These are phyloP conservation scores for Fusarium mangiferae DNA, from an alignment of 2,329 filamentous ascomycete species.

Conservation along the genomic window DNA sequence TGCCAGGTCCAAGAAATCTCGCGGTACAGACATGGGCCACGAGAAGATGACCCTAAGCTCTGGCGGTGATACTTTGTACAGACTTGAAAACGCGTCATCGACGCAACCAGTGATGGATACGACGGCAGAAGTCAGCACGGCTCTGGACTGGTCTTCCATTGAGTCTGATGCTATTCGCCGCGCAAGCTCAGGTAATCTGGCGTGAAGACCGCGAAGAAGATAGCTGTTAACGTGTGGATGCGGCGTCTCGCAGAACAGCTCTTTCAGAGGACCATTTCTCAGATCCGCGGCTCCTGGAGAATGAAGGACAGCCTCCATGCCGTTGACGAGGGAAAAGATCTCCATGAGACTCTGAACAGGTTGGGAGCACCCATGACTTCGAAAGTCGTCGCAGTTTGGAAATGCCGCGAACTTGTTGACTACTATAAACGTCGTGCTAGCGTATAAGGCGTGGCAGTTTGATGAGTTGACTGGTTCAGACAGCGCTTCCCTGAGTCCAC, in stretches of 20 bases:
- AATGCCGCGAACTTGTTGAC: slow-evolving; percentile 34
- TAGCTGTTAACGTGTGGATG: not conserved
- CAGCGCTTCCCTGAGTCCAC: slow-evolving; percentile 20
- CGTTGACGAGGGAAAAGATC: slow-evolving; percentile 29
- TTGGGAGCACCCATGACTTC: not conserved
- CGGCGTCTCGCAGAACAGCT: not conserved
- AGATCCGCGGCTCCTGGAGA: slow-evolving; percentile 15
- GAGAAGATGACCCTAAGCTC: slow-evolving; percentile 22
- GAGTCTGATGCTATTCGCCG: slow-evolving; percentile 4
- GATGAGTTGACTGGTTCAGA: not conserved
- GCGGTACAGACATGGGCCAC: slow-evolving; percentile 22
- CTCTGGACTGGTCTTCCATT: not conserved
- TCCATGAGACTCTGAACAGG: slow-evolving; percentile 21
- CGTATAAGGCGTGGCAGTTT: slow-evolving; percentile 31
- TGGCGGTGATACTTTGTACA: slow-evolving; percentile 6
- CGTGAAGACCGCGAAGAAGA: not conserved
- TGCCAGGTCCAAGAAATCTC: slow-evolving; percentile 22
- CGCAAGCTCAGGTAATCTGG: slow-evolving; percentile 7
- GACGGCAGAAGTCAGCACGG: not conserved
- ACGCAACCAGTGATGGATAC: not conserved
- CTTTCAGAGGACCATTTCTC: not conserved
- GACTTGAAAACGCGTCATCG: not conserved
- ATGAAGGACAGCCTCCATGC: slow-evolving; percentile 13
- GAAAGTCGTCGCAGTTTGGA: slow-evolving; percentile 24
- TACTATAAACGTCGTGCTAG: slow-evolving; percentile 12